Conservation (phyloP, 768 basidiomycete species). For the Phlebiopsis gigantea region DNA sequence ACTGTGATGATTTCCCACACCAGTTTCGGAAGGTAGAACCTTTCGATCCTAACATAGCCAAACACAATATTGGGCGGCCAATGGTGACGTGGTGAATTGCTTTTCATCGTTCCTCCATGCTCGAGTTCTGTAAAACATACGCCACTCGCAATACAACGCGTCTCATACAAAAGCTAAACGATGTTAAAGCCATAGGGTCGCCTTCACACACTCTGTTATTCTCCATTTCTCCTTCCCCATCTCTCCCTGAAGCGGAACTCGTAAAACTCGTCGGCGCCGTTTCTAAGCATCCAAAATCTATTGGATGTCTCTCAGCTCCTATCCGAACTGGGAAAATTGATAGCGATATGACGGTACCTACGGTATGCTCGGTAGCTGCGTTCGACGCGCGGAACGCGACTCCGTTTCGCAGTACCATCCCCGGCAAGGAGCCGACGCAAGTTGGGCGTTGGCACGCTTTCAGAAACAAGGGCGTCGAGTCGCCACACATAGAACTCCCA, state of each 20-base stretch:
- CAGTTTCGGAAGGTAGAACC: neutral
- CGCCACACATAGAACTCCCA: conserved; percentile 1
- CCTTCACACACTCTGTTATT: conserved; percentile 13
- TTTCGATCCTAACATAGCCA: neutral
- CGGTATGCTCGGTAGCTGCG: conserved; percentile 55
- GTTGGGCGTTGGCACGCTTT: conserved; percentile 73
- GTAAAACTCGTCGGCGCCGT: conserved; percentile 25
- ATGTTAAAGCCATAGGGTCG: neutral
- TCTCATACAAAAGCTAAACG: neutral
- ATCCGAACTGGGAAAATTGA: conserved; percentile 14
- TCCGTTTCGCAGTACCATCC: conserved; percentile 59
- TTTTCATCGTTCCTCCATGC: neutral
- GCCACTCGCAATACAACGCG: neutral
- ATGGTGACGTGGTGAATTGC: neutral
- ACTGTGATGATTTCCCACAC: neutral
- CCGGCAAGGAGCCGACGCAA: conserved; percentile 50
- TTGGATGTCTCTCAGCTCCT: conserved; percentile 63
- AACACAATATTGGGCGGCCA: neutral
- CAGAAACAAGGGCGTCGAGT: conserved; percentile 31
- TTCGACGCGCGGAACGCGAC: conserved; percentile 39
- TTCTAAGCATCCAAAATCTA: conserved; percentile 26
- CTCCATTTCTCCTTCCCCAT: conserved; percentile 47
- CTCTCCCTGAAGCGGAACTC: conserved; percentile 36
- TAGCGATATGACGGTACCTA: conserved; percentile 13
- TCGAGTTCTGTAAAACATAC: neutral